These are phyloP conservation scores for Apocynum venetum DNA, from an alignment of 257 asterid species.

Conservation along the genomic window DNA sequence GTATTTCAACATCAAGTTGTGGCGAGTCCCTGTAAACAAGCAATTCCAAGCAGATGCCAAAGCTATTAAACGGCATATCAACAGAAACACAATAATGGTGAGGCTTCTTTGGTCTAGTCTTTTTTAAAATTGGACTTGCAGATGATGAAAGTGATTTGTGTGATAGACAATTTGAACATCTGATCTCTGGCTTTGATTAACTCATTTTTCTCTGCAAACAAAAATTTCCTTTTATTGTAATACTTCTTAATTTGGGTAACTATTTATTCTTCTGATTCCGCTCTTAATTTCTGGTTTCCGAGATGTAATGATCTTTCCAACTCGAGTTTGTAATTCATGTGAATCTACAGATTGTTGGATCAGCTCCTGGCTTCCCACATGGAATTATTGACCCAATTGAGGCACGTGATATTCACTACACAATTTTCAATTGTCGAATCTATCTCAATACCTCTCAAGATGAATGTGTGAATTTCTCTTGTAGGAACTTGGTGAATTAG, in stretches of 20 bases:
- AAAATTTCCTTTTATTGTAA: not conserved
- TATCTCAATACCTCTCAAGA: conserved; percentile 13
- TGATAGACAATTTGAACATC: not conserved
- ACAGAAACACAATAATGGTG: conserved; percentile 85
- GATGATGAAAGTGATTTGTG: not conserved
- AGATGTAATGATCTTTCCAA: not conserved
- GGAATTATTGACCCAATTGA: conserved; percentile 97
- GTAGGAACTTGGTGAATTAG: conserved; percentile 93
- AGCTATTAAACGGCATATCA: conserved; percentile 62
- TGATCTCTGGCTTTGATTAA: not conserved
- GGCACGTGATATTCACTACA: conserved; percentile 40
- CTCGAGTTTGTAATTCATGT: conserved; percentile 13
- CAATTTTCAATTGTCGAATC: not conserved
- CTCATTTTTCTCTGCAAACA: not conserved
- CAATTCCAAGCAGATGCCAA: conserved; percentile 81
- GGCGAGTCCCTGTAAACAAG: conserved; percentile 85
- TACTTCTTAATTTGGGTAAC: not conserved
- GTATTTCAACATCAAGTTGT: conserved; percentile 86
- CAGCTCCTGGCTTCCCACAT: conserved; percentile 99
- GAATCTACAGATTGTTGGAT: conserved; percentile 82
- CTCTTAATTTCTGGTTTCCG: conserved; percentile 1
- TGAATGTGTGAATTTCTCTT: conserved; percentile 18
- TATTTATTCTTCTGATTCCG: not conserved
- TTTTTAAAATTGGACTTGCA: not conserved
- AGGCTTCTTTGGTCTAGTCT: conserved; percentile 18